Evolutionary conservation across 2,329 filamentous ascomycete species (phyloP), one percentile per base, ranked within the genome.

Genomic region (Colletotrichum gigasporum): DNA sequence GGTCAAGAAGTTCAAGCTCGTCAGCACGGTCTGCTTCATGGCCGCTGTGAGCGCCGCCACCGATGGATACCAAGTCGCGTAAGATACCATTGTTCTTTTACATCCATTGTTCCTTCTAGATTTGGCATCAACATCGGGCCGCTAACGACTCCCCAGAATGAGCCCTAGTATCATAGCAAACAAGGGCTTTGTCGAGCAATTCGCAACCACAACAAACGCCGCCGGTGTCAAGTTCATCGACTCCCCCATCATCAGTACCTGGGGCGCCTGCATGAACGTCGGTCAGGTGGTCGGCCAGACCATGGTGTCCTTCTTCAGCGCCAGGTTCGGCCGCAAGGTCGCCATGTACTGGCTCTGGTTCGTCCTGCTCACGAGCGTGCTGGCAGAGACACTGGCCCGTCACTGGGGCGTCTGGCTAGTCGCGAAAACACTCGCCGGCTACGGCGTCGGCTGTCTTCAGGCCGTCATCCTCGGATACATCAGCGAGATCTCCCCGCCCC

Each of bases 371-470:
- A 59, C 69, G 62, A 80, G 78, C 45, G 70, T 79, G 16, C 71
- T 79, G 7, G 72, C 73, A 12, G 79, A 81, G 61, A 72, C 71
- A 0, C 69, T 80, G 12, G 74, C 76, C 0, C 71, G 74, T 2
- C 59, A 56, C 3, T 81, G 78, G 79, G 63, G 73, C 4, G 74
- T 76, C 64, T 81, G 79, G 78, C 72, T 80, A 0, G 73, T 76
- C 5, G 80, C 61, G 2, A 73, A 74, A 50, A 52, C 73, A 2
- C 69, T 74, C 1, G 71, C 70, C 2, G 73, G 80, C 2, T 75
- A 79, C 56, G 80, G 78, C 2, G 76, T 80, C 0, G 79, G 79
- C 1, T 77, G 77, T 68, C 67, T 82, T 5, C 78, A 81, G 57
- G 74, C 76, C 2, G 80, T 78, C 0, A 57, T 82, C 28, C 78